Base-by-base conservation (phyloP, 2,329 filamentous ascomycete species). In the Diaporthe eres region DNA sequence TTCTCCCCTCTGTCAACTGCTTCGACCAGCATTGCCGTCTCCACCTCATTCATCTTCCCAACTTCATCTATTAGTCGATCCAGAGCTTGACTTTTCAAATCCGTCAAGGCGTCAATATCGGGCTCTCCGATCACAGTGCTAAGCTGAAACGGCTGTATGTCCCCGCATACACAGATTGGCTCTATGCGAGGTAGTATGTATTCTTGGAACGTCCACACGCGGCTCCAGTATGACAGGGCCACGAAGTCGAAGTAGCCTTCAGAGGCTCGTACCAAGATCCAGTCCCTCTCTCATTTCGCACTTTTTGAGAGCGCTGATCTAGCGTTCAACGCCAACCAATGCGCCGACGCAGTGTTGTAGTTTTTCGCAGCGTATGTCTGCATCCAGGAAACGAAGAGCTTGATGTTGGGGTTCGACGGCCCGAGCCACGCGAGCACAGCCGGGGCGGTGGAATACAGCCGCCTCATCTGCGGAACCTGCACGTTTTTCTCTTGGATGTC, bases 161-260 rank as follows among this genome's bases (percentile, higher is more conserved):
- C 7, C 37, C 71, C 71, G 15, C 71, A 74, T 28, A 53, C 13
- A 31, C 57, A 67, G 19, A 74, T 9, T 25, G 71, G 57, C 8
- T 57, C 71, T 19, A 44, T 49, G 15, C n/a, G 42, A 34, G 71
- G 71, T 37, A 74, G n/a, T 49, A 67, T n/a, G 58, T 53, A 74
- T 49, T 72, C 70, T 22, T 74, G 71, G 17, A 65, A 74, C 5
- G 71, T 74, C 60, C 71, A 74, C 42, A 74, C 19, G 17, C 57
- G 71, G 34, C 53, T 37, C 71, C 58, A 74, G 49, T 74, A 74
- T 4, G 58, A 37, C 31, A n/a, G 12, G 10, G 60, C 25, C 13
- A 55, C 15, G 71, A 74, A 42, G 17, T 74, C 71, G 6, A 28
- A 67, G 34, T 31, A 67, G 12, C 71, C 60, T 4, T 53, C 44